Conservation (phyloP, 2,329 filamentous ascomycete species). For the Cladosporium sp. region DNA sequence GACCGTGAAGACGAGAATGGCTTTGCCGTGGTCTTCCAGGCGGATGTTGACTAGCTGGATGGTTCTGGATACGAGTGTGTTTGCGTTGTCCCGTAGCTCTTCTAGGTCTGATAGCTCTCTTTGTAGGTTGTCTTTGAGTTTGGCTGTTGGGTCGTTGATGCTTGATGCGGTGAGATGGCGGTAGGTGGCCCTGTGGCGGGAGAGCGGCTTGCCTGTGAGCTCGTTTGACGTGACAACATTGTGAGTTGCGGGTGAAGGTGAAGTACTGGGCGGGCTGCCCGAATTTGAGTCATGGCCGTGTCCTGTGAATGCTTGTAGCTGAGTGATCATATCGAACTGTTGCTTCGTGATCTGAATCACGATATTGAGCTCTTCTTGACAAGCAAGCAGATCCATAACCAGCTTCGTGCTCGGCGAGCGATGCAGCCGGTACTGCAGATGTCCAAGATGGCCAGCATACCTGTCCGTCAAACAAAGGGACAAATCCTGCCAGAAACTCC, state of each 20-base stretch:
- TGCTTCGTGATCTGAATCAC: conserved; percentile 42
- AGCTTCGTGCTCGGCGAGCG: conserved; percentile 40
- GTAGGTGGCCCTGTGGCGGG: conserved; percentile 29
- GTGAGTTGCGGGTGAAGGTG: background rate
- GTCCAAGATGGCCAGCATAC: conserved; percentile 40
- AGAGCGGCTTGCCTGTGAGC: background rate
- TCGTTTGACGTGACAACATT: background rate
- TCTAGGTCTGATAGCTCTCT: conserved; percentile 38
- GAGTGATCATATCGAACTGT: conserved; percentile 36
- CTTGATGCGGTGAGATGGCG: conserved; percentile 36
- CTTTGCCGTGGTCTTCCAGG: conserved; percentile 43
- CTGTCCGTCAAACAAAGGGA: conserved; percentile 38
- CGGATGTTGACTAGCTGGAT: conserved; percentile 44
- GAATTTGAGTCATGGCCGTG: background rate
- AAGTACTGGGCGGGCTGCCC: background rate
- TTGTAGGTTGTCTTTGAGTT: conserved; percentile 38
- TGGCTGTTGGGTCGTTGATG: conserved; percentile 34
- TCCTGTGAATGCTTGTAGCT: conserved; percentile 17
- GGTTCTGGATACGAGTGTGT: conserved; percentile 39
- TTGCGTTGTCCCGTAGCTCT: conserved; percentile 41
- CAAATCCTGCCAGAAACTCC: conserved; percentile 41
- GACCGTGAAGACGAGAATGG: conserved; percentile 42
- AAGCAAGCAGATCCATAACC: conserved; percentile 42
- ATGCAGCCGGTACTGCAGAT: conserved; percentile 41
- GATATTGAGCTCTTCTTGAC: conserved; percentile 43